These are phyloP conservation scores for Calophaca sinica DNA, from an alignment of 306 rosid genomes.

Conservation along the genomic window DNA sequence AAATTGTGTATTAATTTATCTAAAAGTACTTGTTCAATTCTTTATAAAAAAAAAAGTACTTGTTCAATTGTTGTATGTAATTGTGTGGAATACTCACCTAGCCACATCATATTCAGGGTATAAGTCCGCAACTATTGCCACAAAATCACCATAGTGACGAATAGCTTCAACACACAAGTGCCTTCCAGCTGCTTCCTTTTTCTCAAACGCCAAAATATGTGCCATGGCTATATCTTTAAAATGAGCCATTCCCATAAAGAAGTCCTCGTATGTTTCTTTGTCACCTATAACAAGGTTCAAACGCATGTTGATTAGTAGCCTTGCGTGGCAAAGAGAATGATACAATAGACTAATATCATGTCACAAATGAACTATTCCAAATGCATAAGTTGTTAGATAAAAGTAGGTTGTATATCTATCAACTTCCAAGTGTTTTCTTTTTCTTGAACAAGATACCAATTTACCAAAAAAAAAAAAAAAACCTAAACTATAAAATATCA, in stretches of 20 bases:
- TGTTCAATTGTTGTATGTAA: no score
- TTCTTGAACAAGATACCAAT: no score
- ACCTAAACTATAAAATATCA: no score
- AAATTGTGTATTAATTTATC: no score
- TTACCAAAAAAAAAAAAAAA: no score
- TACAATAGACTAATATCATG: no score
- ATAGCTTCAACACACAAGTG: slow-evolving; percentile 82
- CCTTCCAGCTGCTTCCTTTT: slow-evolving; percentile 75
- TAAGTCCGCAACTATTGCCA: slow-evolving; percentile 68
- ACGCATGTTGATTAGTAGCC: not conserved
- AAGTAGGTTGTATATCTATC: no score
- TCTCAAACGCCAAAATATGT: slow-evolving; percentile 83
- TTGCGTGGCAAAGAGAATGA: not conserved
- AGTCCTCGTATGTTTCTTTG: slow-evolving; percentile 68
- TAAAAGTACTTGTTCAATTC: no score
- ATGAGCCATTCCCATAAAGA: slow-evolving; percentile 83
- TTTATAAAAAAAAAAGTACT: no score
- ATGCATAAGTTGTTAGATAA: no score
- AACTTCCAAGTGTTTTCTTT: no score
- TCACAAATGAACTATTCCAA: no score
- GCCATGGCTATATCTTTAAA: slow-evolving; percentile 88
- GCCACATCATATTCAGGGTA: slow-evolving; percentile 73
- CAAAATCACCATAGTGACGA: slow-evolving; percentile 80
- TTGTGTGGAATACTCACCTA: slow-evolving; percentile 53
- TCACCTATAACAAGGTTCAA: slow-evolving; percentile 55